Evolutionary conservation across 306 rosid genomes (phyloP).

Genomic region (Acmispon strigosus): DNA sequence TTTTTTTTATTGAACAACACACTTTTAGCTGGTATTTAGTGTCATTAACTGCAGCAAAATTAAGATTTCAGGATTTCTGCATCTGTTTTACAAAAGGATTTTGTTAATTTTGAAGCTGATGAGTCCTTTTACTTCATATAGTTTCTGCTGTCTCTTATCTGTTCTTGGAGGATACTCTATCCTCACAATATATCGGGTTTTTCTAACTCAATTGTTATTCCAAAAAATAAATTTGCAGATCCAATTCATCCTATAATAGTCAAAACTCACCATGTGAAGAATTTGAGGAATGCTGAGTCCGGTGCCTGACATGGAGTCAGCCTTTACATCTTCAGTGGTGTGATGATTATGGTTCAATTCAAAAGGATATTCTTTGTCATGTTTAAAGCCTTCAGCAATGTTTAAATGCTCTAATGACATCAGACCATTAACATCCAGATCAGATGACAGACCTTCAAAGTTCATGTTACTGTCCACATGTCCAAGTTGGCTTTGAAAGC

Average conservation of each 20-base stretch:
- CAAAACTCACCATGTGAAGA: slow-evolving; percentile 75
- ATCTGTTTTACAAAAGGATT: too few relatives aligned
- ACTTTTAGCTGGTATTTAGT: too few relatives aligned
- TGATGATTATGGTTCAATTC: slow-evolving; percentile 46
- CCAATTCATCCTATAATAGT: slow-evolving; percentile 7
- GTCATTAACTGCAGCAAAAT: too few relatives aligned
- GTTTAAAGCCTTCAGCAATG: slow-evolving; percentile 39
- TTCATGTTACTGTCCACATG: slow-evolving; percentile 41
- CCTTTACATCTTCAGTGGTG: slow-evolving; percentile 37
- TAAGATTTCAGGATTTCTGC: too few relatives aligned
- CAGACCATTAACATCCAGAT: slow-evolving; percentile 45
- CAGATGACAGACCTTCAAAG: slow-evolving; percentile 47
- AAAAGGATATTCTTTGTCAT: slow-evolving; percentile 38
- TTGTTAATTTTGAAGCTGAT: too few relatives aligned
- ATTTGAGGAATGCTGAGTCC: slow-evolving; percentile 89
- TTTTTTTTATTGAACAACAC: too few relatives aligned
- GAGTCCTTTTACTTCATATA: too few relatives aligned
- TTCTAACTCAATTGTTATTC: not conserved
- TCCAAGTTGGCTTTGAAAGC: slow-evolving; percentile 45
- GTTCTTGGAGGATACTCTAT: too few relatives aligned
- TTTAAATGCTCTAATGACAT: slow-evolving; percentile 46
- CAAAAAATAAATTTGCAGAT: not conserved
- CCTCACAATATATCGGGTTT: too few relatives aligned
- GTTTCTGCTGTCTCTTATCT: too few relatives aligned
- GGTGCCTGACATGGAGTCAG: slow-evolving; percentile 40